Base-by-base conservation (phyloP, 495 filamentous ascomycete species). In the Gamarada debralockiae region DNA sequence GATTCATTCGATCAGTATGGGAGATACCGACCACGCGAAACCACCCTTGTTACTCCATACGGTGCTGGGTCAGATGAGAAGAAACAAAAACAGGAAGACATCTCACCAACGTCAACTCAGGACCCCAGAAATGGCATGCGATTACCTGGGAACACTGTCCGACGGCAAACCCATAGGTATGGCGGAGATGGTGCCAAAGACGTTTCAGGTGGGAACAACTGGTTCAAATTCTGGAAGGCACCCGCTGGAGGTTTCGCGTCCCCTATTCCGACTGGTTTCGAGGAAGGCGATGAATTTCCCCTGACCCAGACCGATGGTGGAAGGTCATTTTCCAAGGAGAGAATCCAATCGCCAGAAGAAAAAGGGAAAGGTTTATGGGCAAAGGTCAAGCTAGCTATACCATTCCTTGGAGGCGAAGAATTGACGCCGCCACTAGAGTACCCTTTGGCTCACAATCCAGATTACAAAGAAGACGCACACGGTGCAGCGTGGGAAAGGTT, bases 401-500 rank as follows among this genome's bases (percentile, higher is more conserved):
- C 75, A 0, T 75, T 75, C 50, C 13, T 69, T 0, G 61, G 64
- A 12, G 13, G 24, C 20, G 50, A 55, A 67, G n/a, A 66, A 69
- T 33, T 59, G 68, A 57, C 56, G 9, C 27, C 54, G 63, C 50
- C 36, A 27, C 70, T 75, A 13, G 77, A 87, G 34, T 96, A 96
- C 65, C 85, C 87, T 0, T 53, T 75, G 8, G 85, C 90, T 9
- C 88, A 80, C 61, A 82, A 88, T 47, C 73, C 81, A 48, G 75
- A 86, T 18, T 80, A 75, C 58, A 68, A 71, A 14, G 73, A 90
- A 33, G 73, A 86, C 37, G 80, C 86, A 48, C 71, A 79, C 25
- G 83, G 81, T 22, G 83, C 89, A 42, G 87, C 86, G 36, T 98
- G 93, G 93, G 82, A 86, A 65, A 84, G 83, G 48, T 96, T 90